A percentile compares a stretch with the other conserved stretches of the same genome.
These are phyloP conservation scores for Teratosphaeria epicoccoides DNA, from an alignment of 2,329 filamentous ascomycete species.

Conservation along the genomic window DNA sequence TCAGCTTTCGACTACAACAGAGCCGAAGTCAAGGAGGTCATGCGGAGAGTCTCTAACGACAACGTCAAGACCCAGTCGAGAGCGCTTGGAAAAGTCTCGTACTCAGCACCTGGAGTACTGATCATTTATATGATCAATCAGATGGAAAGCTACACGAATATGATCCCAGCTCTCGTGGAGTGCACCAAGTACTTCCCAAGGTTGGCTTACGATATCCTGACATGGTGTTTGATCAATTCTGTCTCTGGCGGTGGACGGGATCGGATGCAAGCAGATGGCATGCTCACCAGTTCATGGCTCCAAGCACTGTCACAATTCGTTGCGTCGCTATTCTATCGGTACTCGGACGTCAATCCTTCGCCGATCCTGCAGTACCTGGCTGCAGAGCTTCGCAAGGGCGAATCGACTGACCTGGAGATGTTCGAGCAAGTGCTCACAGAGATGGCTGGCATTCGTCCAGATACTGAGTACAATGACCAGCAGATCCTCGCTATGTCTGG, in stretches of 20 bases:
- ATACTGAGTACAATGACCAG: slow-evolving; percentile 76
- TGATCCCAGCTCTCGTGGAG: slow-evolving; percentile 90
- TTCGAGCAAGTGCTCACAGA: slow-evolving; percentile 79
- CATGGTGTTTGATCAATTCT: slow-evolving; percentile 78
- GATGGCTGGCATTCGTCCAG: slow-evolving; percentile 87
- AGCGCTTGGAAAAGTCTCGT: slow-evolving; percentile 81
- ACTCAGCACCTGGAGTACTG: slow-evolving; percentile 80
- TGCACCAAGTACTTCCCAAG: slow-evolving; percentile 90
- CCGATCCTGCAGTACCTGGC: slow-evolving; percentile 86
- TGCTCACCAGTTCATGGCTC: slow-evolving; percentile 84
- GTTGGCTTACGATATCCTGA: slow-evolving; percentile 83
- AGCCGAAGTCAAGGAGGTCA: slow-evolving; percentile 69
- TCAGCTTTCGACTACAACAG: slow-evolving; percentile 66
- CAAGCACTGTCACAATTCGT: slow-evolving; percentile 83
- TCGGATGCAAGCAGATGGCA: slow-evolving; percentile 52
- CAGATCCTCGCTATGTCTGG: slow-evolving; percentile 84
- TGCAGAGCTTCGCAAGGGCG: slow-evolving; percentile 68
- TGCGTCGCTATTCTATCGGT: slow-evolving; percentile 79
- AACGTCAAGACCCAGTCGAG: slow-evolving; percentile 81
- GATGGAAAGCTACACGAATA: slow-evolving; percentile 86
- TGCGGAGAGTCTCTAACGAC: slow-evolving; percentile 81
- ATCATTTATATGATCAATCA: slow-evolving; percentile 82
- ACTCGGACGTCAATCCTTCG: slow-evolving; percentile 69
- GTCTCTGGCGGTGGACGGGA: slow-evolving; percentile 47
- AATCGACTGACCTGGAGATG: slow-evolving; percentile 83